Percentiles rank a stretch among this genome's conserved stretches.
phyloP scores from a whole-genome alignment of 768 basidiomycete genomes.

The Boletus vermiculosoides region DNA sequence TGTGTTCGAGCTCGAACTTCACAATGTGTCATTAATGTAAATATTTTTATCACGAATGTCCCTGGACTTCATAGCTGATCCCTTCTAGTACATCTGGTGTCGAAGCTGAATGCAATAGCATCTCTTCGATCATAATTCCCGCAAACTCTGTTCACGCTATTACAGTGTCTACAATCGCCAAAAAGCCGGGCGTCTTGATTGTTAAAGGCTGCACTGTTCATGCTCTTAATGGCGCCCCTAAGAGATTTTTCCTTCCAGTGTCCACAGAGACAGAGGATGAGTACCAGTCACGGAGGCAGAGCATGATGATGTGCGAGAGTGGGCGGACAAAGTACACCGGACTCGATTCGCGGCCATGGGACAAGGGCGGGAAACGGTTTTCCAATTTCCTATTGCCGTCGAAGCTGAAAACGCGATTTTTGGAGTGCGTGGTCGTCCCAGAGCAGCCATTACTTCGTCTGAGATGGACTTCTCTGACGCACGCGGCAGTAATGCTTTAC shows the following conservation, averaged over 20 bases:
- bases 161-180: slow-evolving; percentile 64
- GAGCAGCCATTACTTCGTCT: slow-evolving; percentile 88
- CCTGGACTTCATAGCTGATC: slow-evolving; percentile 7
- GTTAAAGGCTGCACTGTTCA: slow-evolving; percentile 81
- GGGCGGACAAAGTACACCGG: slow-evolving; percentile 74
- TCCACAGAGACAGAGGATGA: slow-evolving; percentile 71
- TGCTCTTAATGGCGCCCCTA: slow-evolving; percentile 64
- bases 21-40: slow-evolving; percentile 79
- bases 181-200: slow-evolving; percentile 60
- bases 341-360: slow-evolving; percentile 67
- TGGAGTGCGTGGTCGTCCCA: slow-evolving; percentile 82
- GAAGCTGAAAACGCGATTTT: slow-evolving; percentile 44
- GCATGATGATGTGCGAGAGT: slow-evolving; percentile 60
- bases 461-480: slow-evolving; percentile 83
- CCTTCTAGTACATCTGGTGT: slow-evolving; percentile 75
- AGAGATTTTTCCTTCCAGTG: slow-evolving; percentile 76
- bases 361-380: slow-evolving; percentile 45
- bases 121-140: slow-evolving; percentile 61
- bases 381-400: slow-evolving; percentile 27
- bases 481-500: slow-evolving; percentile 93
- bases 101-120: slow-evolving; percentile 62
- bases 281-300: slow-evolving; percentile 52
- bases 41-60: slow-evolving; percentile 1
- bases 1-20: slow-evolving; percentile 87
- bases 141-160: slow-evolving; percentile 74